A percentile compares a stretch with the other conserved stretches of the same genome.
phyloP scores from a whole-genome alignment of 2,329 filamentous ascomycete species.

The Hirsutella minnesotensis region DNA sequence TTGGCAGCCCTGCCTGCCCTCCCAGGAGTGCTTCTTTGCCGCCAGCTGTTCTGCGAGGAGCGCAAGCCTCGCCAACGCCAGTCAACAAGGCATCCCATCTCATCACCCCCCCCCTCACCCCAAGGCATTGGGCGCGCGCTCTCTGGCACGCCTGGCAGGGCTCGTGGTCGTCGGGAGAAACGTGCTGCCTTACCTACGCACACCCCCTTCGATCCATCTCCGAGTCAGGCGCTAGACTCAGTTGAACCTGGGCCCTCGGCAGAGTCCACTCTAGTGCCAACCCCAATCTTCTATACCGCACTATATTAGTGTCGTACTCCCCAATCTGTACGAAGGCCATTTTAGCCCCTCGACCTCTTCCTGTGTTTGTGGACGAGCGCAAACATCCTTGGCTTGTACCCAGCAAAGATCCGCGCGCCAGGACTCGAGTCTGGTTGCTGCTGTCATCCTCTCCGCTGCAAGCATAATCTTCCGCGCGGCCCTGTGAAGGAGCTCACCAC shows the following conservation, averaged over 20 bases:
- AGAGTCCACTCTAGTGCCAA: conserved; percentile 16
- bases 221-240: conserved; percentile 22
- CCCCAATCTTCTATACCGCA: conserved; percentile 20
- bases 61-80: background rate
- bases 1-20: background rate
- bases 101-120: background rate
- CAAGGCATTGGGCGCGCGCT: background rate
- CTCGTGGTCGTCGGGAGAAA: background rate
- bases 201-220: conserved; percentile 9
- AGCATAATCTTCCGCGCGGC: conserved; percentile 3
- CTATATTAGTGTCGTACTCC: conserved; percentile 28
- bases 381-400: conserved; percentile 10
- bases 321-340: conserved; percentile 19
- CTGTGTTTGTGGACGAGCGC: conserved; percentile 12
- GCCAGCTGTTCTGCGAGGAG: background rate
- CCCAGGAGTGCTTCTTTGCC: background rate
- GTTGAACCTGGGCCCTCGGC: conserved; percentile 21
- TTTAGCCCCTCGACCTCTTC: conserved; percentile 13
- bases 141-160: background rate
- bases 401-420: conserved; percentile 11
- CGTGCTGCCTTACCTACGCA: background rate
- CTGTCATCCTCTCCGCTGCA: conserved; percentile 5
- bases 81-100: background rate
- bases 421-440: conserved; percentile 6
- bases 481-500: conserved; percentile 3